These are phyloP conservation scores for Ricinus communis DNA, from an alignment of 345 rosid genomes.

Conservation along the genomic window DNA sequence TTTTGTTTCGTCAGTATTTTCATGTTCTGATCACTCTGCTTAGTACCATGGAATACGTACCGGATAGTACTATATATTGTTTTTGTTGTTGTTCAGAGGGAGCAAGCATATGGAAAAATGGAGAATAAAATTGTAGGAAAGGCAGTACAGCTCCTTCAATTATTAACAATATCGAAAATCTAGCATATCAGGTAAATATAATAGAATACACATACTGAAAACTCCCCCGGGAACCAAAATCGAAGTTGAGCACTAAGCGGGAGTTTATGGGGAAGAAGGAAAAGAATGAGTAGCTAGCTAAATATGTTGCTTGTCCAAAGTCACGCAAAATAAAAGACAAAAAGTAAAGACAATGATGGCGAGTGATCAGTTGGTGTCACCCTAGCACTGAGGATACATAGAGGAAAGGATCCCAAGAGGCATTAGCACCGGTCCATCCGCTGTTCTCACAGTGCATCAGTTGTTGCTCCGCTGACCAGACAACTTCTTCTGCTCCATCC, in stretches of 20 bases:
- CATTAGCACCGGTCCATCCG: constrained; percentile 23
- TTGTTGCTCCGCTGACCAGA: constrained; percentile 39
- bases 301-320: no score
- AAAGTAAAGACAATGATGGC: background rate
- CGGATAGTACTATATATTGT: background rate
- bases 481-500: constrained; percentile 27
- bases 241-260: background rate
- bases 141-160: background rate
- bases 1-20: no score
- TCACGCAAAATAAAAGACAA: background rate
- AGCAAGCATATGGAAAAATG: no score
- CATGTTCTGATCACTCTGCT: no score
- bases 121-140: no score
- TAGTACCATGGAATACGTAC: background rate
- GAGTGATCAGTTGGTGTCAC: constrained; percentile 22
- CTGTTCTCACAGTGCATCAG: constrained; percentile 30
- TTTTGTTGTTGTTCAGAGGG: no score
- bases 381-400: constrained; percentile 39
- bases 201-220: background rate
- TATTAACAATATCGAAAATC: background rate
- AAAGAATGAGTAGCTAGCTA: background rate
- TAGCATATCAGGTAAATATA: background rate
- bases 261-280: background rate
- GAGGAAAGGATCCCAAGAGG: constrained; percentile 46
- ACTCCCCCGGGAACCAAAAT: background rate